phyloP scores from a whole-genome alignment of 1,139 yeast species.

The Taiozyma onychis region DNA sequence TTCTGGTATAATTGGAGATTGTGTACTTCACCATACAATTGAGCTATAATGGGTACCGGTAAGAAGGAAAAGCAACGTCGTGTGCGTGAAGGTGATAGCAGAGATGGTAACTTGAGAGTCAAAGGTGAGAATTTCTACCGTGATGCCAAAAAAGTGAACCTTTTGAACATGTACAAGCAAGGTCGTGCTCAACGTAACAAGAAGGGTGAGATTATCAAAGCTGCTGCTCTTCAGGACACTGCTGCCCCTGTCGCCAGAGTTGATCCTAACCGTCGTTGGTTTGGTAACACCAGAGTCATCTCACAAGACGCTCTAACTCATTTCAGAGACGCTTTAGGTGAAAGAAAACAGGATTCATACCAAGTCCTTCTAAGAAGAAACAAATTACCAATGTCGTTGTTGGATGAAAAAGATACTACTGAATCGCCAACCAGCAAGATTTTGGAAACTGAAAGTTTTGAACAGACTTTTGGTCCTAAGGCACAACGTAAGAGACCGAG shows the following conservation, averaged over 20 bases:
- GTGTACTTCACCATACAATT: neutral
- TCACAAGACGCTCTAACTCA: constrained; percentile 95
- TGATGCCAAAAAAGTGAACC: constrained; percentile 90
- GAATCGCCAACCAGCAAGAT: constrained; percentile 76
- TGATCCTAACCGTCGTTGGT: constrained; percentile 96
- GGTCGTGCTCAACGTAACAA: constrained; percentile 87
- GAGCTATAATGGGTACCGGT: constrained; percentile 70
- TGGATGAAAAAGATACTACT: constrained; percentile 74
- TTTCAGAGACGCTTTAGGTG: constrained; percentile 92
- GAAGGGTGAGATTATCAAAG: constrained; percentile 78
- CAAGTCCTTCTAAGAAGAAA: constrained; percentile 85
- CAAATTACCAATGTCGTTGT: constrained; percentile 90
- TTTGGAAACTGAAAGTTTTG: constrained; percentile 82
- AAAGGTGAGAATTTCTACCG: constrained; percentile 96
- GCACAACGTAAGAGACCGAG: constrained; percentile 91
- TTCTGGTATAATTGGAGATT: neutral
- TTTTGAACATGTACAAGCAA: constrained; percentile 85
- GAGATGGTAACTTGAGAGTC: constrained; percentile 88
- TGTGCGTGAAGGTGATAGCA: constrained; percentile 70
- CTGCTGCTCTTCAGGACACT: constrained; percentile 84
- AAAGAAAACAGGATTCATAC: constrained; percentile 77
- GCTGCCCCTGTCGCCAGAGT: constrained; percentile 90
- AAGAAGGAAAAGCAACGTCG: constrained; percentile 90
- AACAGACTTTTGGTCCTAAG: constrained; percentile 87
- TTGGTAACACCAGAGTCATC: constrained; percentile 94